Percentiles rank a stretch among this genome's conserved stretches.
These are phyloP conservation scores for Gymnopus androsaceus DNA, from an alignment of 1,284 basidiomycete genomes.

Conservation along the genomic window DNA sequence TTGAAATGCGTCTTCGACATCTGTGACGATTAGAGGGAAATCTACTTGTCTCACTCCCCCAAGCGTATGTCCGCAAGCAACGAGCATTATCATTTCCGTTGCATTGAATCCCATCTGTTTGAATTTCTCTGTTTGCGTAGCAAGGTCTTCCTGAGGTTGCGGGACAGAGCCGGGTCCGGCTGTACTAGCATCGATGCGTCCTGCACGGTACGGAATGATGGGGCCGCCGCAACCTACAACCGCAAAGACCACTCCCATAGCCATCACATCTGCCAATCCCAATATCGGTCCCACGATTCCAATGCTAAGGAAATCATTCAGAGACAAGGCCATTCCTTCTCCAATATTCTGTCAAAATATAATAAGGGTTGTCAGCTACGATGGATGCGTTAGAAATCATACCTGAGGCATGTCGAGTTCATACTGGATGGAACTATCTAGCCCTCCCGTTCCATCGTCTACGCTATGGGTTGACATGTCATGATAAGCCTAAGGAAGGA, in stretches of 20 bases:
- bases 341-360: conserved; percentile 42
- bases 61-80: conserved; percentile 34
- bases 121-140: conserved; percentile 28
- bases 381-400: conserved; percentile 13
- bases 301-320: conserved; percentile 40
- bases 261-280: conserved; percentile 28
- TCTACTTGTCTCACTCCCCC: conserved; percentile 34
- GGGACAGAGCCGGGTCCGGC: conserved; percentile 31
- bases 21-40: conserved; percentile 29
- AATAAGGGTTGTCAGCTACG: not conserved
- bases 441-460: conserved; percentile 34
- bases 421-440: conserved; percentile 38
- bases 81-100: conserved; percentile 34
- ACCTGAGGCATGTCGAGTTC: conserved; percentile 36
- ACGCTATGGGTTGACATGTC: conserved; percentile 41
- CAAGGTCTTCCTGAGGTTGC: conserved; percentile 30
- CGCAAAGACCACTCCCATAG: conserved; percentile 27
- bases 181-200: conserved; percentile 30
- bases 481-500: conserved; percentile 41
- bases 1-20: not conserved
- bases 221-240: conserved; percentile 33
- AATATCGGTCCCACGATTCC: conserved; percentile 22
- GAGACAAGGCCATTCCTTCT: conserved; percentile 38
- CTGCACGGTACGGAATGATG: conserved; percentile 31
- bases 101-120: conserved; percentile 28